phyloP scores from a whole-genome alignment of 495 filamentous ascomycete species.

The Letharia columbiana region DNA sequence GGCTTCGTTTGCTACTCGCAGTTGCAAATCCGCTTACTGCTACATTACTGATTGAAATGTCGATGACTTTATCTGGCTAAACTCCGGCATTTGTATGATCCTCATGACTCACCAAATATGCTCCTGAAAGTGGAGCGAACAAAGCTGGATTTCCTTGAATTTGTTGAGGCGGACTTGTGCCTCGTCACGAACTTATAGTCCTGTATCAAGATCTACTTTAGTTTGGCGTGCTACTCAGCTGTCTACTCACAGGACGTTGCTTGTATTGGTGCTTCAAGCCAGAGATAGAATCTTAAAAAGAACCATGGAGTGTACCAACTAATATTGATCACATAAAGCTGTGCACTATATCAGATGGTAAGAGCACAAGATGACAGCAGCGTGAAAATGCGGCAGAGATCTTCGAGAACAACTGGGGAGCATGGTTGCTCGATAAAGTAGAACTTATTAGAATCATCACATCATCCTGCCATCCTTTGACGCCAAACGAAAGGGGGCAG shows the following conservation, averaged over 20 bases:
- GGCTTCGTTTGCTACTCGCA: not conserved
- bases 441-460: slow-evolving; percentile 7
- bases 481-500: slow-evolving; percentile 2
- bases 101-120: too few relatives aligned
- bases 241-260: not conserved
- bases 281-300: not conserved
- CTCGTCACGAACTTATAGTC: not conserved
- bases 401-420: not conserved
- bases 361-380: not conserved
- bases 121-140: too few relatives aligned
- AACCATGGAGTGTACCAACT: not conserved
- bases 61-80: not conserved
- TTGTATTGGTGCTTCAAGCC: not conserved
- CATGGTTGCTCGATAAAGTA: not conserved
- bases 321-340: not conserved
- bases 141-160: too few relatives aligned
- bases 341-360: not conserved
- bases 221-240: not conserved
- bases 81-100: not conserved
- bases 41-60: too few relatives aligned
- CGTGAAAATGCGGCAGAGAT: not conserved
- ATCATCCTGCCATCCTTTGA: slow-evolving; percentile 1
- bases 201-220: not conserved
- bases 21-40: not conserved
- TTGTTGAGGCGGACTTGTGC: not conserved